phyloP scores from a whole-genome alignment of 2,329 filamentous ascomycete genomes.

The Penicillium sp. region DNA sequence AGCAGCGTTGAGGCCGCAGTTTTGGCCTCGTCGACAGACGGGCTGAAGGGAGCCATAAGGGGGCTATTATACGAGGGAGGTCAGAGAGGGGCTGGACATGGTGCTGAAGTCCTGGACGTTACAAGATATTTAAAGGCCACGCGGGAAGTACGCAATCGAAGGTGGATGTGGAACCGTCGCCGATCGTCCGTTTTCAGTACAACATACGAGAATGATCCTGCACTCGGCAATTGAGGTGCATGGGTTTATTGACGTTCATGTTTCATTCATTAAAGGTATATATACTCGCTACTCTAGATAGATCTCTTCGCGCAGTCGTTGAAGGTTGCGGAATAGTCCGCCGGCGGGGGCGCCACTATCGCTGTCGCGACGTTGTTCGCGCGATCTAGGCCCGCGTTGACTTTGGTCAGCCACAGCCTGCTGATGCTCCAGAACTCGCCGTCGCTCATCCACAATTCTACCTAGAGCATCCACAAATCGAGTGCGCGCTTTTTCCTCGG shows the following conservation, averaged over 20 bases:
- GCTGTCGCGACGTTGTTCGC: constrained; percentile 24
- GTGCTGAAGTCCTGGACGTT: constrained; percentile 4
- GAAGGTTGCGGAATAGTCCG: constrained; percentile 53
- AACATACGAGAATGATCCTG: background rate
- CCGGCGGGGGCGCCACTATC: constrained; percentile 44
- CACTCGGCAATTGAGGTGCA: background rate
- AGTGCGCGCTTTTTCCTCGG: constrained; percentile 80
- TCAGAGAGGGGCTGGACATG: constrained; percentile 6
- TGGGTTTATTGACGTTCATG: background rate
- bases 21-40: constrained; percentile 26
- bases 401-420: constrained; percentile 18
- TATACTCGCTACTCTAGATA: constrained; percentile 45
- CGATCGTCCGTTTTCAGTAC: constrained; percentile 16
- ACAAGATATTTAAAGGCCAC: constrained; percentile 12
- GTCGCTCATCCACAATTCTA: constrained; percentile 76
- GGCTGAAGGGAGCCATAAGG: constrained; percentile 28
- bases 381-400: constrained; percentile 20
- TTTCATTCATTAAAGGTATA: background rate
- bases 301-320: constrained; percentile 54
- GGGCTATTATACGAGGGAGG: constrained; percentile 5
- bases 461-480: constrained; percentile 80
- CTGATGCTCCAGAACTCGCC: constrained; percentile 46
- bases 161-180: constrained; percentile 12
- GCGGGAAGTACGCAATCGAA: constrained; percentile 21
- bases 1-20: constrained; percentile 21